Evolutionary conservation across 805 yeast genomes (phyloP).

Genomic region (Danielozyma ontarioensis): DNA sequence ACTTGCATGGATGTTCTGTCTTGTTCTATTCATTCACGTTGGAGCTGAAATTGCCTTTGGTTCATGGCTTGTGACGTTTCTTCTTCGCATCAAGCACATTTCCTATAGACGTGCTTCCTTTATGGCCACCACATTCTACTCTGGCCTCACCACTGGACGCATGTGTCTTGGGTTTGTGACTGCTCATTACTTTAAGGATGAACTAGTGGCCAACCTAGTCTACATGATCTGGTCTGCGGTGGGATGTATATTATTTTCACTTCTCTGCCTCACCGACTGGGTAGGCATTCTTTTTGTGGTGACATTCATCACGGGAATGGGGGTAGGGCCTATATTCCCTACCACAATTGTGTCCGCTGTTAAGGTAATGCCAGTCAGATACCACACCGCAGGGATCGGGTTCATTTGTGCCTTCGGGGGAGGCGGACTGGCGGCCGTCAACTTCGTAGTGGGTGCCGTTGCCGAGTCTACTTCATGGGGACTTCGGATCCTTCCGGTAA

Average conservation of each 20-base stretch:
- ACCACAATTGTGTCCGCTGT: constrained; percentile 64
- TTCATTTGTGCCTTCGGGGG: constrained; percentile 77
- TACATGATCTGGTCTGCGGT: constrained; percentile 29
- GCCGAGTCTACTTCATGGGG: constrained; percentile 33
- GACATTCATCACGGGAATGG: constrained; percentile 40
- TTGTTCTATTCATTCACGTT: constrained; percentile 42
- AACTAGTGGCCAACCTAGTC: constrained; percentile 38
- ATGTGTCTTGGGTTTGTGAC: constrained; percentile 49
- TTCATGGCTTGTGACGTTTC: constrained; percentile 46
- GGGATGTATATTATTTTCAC: constrained; percentile 25
- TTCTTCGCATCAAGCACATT: constrained; percentile 34
- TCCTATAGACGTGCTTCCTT: constrained; percentile 37
- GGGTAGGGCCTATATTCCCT: constrained; percentile 57
- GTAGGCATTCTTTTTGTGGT: constrained; percentile 24
- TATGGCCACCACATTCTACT: constrained; percentile 49
- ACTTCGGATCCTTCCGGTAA: constrained; percentile 25
- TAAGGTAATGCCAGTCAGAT: constrained; percentile 53
- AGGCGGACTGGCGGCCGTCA: constrained; percentile 74
- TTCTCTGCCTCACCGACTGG: constrained; percentile 15
- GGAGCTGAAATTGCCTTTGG: constrained; percentile 54
- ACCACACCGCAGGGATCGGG: constrained; percentile 67
- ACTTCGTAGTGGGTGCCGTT: constrained; percentile 55
- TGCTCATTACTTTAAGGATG: constrained; percentile 42
- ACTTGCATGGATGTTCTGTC: constrained; percentile 36
- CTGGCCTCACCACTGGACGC: constrained; percentile 46